phyloP scores from a whole-genome alignment of 2,329 filamentous ascomycete species.

The Endocalyx cinctus region DNA sequence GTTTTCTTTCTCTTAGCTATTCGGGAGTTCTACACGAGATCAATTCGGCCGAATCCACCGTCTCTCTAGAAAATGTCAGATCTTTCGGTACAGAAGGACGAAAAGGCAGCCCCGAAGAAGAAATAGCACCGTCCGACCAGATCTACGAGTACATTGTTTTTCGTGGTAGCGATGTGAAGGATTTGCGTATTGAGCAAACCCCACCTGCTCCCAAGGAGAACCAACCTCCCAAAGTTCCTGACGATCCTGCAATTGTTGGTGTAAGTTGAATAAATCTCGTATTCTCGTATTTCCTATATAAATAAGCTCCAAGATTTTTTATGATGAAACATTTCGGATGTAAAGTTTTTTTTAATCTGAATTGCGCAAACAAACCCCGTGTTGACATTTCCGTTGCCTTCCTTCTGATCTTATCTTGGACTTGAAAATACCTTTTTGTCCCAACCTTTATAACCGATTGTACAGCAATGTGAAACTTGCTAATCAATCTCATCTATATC shows the following conservation, averaged over 20 bases:
- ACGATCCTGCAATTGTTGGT: conserved; percentile 94
- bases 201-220: conserved; percentile 69
- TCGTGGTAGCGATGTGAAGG: conserved; percentile 96
- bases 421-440: too few species aligned
- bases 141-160: conserved; percentile 99
- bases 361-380: conserved; percentile 86
- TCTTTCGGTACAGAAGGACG: conserved; percentile 94
- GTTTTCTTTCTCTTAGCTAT: too few species aligned
- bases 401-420: conserved; percentile 72
- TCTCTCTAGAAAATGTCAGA: conserved; percentile 92
- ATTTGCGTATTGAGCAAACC: conserved; percentile 86
- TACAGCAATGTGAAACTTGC: too few species aligned
- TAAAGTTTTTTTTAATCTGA: conserved; percentile 75
- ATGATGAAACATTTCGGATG: conserved; percentile 99
- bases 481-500: conserved; percentile 22
- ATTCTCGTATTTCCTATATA: not conserved
- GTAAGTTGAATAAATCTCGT: too few species aligned
- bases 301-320: conserved; percentile 22
- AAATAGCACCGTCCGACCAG: conserved; percentile 78
- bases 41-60: conserved; percentile 94
- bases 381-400: conserved; percentile 99
- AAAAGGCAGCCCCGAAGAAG: conserved; percentile 70
- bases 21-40: conserved; percentile 95
- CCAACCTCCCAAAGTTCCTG: conserved; percentile 72
- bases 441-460: too few species aligned